These are phyloP conservation scores for Olyra latifolia DNA, from an alignment of 176 grass and related monocot species.

Conservation along the genomic window DNA sequence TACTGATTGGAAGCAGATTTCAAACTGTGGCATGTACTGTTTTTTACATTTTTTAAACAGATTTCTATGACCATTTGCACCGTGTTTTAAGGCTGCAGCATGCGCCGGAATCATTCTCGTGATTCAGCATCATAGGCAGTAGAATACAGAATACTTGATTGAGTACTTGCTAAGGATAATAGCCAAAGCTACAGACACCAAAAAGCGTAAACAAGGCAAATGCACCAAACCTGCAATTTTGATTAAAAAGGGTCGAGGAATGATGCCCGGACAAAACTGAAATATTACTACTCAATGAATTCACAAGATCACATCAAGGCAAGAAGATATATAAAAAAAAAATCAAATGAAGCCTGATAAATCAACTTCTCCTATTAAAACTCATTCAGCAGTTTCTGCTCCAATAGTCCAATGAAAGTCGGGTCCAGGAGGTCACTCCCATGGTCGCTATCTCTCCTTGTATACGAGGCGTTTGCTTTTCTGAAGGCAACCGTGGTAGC, in stretches of 20 bases:
- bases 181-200: background rate
- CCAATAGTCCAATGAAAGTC: background rate
- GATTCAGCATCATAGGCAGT: background rate
- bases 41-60: too few species aligned
- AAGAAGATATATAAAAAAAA: slow-evolving; percentile 19
- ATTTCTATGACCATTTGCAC: too few species aligned
- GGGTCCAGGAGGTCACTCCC: background rate
- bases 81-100: too few species aligned
- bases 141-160: background rate
- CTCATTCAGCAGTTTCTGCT: background rate
- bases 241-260: background rate
- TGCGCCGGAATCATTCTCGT: background rate
- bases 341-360: slow-evolving; percentile 16
- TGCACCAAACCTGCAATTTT: background rate
- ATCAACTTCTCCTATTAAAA: slow-evolving; percentile 8
- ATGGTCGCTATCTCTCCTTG: background rate
- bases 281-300: background rate
- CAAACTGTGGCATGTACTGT: too few species aligned
- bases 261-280: background rate
- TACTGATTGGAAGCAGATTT: too few species aligned
- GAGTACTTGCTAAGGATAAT: background rate
- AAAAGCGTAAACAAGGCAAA: background rate
- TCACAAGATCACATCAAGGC: background rate
- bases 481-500: slow-evolving; percentile 43
- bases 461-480: slow-evolving; percentile 52